A percentile compares a stretch with the other conserved stretches of the same genome.
Conservation (phyloP, 2,329 filamentous ascomycete genomes). For the Claviceps purpurea region DNA sequence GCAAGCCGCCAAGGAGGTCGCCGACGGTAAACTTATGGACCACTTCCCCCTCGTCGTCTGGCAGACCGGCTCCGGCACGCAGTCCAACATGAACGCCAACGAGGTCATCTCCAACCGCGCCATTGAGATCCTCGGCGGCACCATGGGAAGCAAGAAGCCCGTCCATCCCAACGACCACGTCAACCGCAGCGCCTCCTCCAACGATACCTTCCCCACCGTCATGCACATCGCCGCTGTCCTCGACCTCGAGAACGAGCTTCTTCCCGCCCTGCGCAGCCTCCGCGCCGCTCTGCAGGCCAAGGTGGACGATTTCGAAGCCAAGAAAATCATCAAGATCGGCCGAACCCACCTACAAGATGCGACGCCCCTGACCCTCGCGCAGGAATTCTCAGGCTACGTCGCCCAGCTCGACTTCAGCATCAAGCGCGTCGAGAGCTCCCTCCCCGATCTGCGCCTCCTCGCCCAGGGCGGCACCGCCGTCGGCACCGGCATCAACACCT, state of each 20-base stretch:
- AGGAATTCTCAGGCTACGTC: slow-evolving; percentile 97
- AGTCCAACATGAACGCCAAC: slow-evolving; percentile 99
- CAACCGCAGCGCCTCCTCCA: slow-evolving; percentile 97
- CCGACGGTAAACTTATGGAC: slow-evolving; percentile 82
- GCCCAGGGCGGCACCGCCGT: slow-evolving; percentile 96
- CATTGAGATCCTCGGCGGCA: slow-evolving; percentile 90
- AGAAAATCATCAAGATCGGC: slow-evolving; percentile 96
- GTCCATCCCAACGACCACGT: slow-evolving; percentile 99
- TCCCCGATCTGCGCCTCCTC: slow-evolving; percentile 74
- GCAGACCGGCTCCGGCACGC: slow-evolving; percentile 97
- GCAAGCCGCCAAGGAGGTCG: slow-evolving; percentile 86
- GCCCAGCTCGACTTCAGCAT: slow-evolving; percentile 87
- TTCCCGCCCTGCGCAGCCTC: slow-evolving; percentile 72
- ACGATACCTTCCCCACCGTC: slow-evolving; percentile 98
- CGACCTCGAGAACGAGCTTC: slow-evolving; percentile 73
- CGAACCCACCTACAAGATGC: slow-evolving; percentile 96
- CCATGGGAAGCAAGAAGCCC: slow-evolving; percentile 93
- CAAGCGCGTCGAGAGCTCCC: slow-evolving; percentile 66
- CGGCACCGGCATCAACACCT: slow-evolving; percentile 95
- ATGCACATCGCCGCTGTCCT: slow-evolving; percentile 99
- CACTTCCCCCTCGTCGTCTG: slow-evolving; percentile 98
- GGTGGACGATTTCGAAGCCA: slow-evolving; percentile 70
- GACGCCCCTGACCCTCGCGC: slow-evolving; percentile 84
- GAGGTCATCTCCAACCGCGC: slow-evolving; percentile 99
- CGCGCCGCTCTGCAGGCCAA: slow-evolving; percentile 77